phyloP scores from a whole-genome alignment of 805 yeast species.

The Pachysolen tannophilus region DNA sequence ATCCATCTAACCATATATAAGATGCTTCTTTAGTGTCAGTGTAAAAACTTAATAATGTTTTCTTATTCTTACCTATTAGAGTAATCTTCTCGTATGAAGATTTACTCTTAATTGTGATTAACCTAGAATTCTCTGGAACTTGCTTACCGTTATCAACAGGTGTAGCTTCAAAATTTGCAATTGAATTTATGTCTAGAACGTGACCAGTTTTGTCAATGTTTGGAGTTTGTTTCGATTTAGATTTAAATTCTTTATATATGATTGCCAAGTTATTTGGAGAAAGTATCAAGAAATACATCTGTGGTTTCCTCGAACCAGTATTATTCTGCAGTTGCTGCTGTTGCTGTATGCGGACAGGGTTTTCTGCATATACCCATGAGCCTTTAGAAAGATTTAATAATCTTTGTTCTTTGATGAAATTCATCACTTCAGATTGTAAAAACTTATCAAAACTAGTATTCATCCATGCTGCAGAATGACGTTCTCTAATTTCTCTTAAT shows the following conservation, averaged over 20 bases:
- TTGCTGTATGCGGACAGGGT: no score
- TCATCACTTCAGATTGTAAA: slow-evolving; percentile 49
- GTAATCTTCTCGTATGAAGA: slow-evolving; percentile 48
- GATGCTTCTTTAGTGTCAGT: slow-evolving; percentile 64
- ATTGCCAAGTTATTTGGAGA: slow-evolving; percentile 61
- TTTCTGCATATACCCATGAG: slow-evolving; percentile 68
- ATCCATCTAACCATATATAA: slow-evolving; percentile 73
- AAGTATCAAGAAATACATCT: slow-evolving; percentile 47
- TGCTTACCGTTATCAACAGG: slow-evolving; percentile 41
- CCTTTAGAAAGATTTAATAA: slow-evolving; percentile 67
- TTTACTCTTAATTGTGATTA: slow-evolving; percentile 52
- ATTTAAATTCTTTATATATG: slow-evolving; percentile 50
- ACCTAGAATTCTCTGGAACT: slow-evolving; percentile 28
- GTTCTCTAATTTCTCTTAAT: slow-evolving; percentile 30
- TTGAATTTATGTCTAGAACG: slow-evolving; percentile 43
- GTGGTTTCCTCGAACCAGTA: slow-evolving; percentile 20
- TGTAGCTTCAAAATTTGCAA: slow-evolving; percentile 40
- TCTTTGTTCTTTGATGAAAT: slow-evolving; percentile 71
- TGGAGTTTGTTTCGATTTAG: slow-evolving; percentile 40
- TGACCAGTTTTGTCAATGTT: slow-evolving; percentile 49
- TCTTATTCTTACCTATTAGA: slow-evolving; percentile 33
- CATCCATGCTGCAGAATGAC: slow-evolving; percentile 35
- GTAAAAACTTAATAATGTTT: slow-evolving; percentile 47
- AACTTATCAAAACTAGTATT: slow-evolving; percentile 38
- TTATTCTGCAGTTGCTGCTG: no score